Percentiles rank a stretch among this genome's conserved stretches.
phyloP scores from a whole-genome alignment of 495 filamentous ascomycete species.

The Trichoderma orchidacearum region DNA sequence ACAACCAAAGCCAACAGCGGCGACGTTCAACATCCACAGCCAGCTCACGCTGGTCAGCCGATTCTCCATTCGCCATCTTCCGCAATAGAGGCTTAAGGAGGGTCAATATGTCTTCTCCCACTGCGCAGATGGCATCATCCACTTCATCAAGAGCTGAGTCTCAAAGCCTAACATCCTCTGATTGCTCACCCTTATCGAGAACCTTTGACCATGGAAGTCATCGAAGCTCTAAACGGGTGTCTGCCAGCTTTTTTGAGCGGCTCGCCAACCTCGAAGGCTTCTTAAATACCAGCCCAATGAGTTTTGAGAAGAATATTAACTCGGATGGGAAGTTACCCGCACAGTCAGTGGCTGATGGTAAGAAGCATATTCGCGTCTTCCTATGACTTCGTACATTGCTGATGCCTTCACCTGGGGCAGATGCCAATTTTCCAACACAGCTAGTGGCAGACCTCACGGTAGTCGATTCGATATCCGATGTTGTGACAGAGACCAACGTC shows the following conservation, averaged over 20 bases:
- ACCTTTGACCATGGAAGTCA: not conserved
- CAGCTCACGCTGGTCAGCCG: constrained; percentile 19
- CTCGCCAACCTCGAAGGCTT: not conserved
- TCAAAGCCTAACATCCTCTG: not conserved
- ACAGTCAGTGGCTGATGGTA: not conserved
- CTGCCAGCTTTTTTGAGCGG: not conserved
- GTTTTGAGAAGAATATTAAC: not conserved
- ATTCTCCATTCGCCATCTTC: constrained; percentile 19
- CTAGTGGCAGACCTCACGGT: not conserved
- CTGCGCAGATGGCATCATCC: not conserved
- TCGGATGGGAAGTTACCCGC: not conserved
- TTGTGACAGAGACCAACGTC: not conserved
- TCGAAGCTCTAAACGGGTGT: not conserved
- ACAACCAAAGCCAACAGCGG: constrained; percentile 10
- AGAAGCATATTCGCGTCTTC: not conserved
- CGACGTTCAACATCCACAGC: constrained; percentile 20
- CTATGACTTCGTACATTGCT: not conserved
- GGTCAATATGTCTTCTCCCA: not conserved
- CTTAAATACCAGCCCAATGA: not conserved
- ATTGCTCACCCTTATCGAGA: not conserved
- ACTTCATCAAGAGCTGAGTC: not conserved
- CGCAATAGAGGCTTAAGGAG: constrained; percentile 12
- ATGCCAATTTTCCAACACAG: not conserved
- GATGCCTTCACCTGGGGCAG: not conserved
- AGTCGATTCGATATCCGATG: not conserved